phyloP scores from a whole-genome alignment of 345 rosid species.

The Erysimum cheiranthoides region DNA sequence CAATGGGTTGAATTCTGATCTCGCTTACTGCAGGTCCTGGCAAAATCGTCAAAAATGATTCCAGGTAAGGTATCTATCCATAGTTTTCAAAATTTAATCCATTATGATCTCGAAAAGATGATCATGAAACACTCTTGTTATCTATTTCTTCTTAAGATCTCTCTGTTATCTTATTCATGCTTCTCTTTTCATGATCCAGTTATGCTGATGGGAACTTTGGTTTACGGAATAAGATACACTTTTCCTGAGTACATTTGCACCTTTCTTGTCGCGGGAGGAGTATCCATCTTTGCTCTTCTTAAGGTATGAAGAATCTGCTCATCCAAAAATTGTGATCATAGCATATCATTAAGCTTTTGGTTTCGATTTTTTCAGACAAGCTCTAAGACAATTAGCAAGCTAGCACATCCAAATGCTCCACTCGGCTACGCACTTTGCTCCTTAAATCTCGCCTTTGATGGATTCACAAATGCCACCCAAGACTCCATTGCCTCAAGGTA shows the following conservation, averaged over 20 bases:
- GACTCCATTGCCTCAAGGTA: conserved; percentile 87
- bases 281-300: conserved; percentile 78
- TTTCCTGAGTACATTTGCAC: conserved; percentile 79
- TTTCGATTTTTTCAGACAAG: conserved; percentile 62
- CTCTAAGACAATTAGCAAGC: conserved; percentile 86
- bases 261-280: conserved; percentile 95
- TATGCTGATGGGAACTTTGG: conserved; percentile 91
- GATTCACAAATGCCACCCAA: conserved; percentile 96
- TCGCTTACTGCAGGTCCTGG: conserved; percentile 69
- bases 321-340: not conserved
- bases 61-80: conserved; percentile 60
- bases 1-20: conserved; percentile 2
- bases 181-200: conserved; percentile 55
- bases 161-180: not conserved
- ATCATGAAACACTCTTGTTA: not conserved
- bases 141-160: not conserved
- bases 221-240: conserved; percentile 86
- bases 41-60: conserved; percentile 97
- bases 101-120: not conserved
- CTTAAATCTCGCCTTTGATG: conserved; percentile 91
- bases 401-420: conserved; percentile 96
- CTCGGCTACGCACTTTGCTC: conserved; percentile 89
- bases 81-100: not conserved
- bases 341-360: not conserved
- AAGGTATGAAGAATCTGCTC: conserved; percentile 56